These are phyloP conservation scores for Boletales sp. DNA, from an alignment of 768 basidiomycete species.

Conservation along the genomic window DNA sequence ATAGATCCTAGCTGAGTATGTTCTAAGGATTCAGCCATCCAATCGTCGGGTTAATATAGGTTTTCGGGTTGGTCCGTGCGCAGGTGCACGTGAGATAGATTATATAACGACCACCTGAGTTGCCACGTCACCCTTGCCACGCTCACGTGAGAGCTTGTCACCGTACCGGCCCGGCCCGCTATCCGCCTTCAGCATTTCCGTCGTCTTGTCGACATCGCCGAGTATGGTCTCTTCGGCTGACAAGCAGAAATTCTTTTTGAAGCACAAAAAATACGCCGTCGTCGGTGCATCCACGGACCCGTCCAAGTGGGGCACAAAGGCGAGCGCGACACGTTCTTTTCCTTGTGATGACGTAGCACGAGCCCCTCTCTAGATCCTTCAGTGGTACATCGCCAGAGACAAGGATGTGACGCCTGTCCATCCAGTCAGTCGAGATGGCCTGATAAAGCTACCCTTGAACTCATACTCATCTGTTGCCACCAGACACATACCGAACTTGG, in stretches of 20 bases:
- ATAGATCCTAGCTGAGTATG: conserved; percentile 82
- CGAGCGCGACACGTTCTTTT: conserved; percentile 8
- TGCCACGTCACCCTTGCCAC: neutral
- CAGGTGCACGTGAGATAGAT: conserved; percentile 17
- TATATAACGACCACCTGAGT: neutral
- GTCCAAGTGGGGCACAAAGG: conserved; percentile 78
- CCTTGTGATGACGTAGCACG: no score
- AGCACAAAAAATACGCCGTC: conserved; percentile 66
- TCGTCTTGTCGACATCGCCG: conserved; percentile 5
- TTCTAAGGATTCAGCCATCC: conserved; percentile 44
- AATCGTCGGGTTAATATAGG: conserved; percentile 32
- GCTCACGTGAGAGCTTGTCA: neutral
- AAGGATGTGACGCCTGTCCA: conserved; percentile 71
- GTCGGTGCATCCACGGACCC: conserved; percentile 81
- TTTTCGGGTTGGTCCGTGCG: conserved; percentile 34
- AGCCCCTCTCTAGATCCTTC: conserved; percentile 50
- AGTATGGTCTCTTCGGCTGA: conserved; percentile 35
- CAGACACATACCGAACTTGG: conserved; percentile 73
- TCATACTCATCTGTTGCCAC: conserved; percentile 5
- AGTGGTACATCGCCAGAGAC: conserved; percentile 67
- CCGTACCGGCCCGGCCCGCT: neutral
- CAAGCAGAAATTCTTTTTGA: conserved; percentile 53
- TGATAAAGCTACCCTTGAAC: neutral
- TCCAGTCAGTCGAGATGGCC: conserved; percentile 44
- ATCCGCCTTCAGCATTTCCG: conserved; percentile 1